Conservation (phyloP, 208 protist genomes). For the Wallacemonas sp. region DNA sequence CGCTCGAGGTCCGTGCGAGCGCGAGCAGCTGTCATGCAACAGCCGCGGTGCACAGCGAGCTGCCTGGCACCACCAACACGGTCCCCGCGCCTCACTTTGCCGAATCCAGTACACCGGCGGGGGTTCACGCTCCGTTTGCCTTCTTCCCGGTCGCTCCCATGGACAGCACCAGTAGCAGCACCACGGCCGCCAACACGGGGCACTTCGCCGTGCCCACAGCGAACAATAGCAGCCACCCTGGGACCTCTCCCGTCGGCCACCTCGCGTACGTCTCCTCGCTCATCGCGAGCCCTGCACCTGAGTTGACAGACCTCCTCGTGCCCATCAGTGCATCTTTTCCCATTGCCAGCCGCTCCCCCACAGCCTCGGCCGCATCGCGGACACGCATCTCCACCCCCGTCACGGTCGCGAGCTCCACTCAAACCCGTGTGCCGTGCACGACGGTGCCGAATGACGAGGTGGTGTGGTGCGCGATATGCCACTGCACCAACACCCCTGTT, state of each 20-base stretch:
- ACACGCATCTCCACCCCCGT: neutral
- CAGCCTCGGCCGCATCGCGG: neutral
- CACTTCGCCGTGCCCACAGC: neutral
- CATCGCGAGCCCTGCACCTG: neutral
- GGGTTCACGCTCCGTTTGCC: neutral
- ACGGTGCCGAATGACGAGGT: neutral
- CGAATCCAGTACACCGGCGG: neutral
- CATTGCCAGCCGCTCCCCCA: neutral
- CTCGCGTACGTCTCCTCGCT: neutral
- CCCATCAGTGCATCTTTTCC: slow-evolving; percentile 11
- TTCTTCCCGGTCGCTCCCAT: neutral
- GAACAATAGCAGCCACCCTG: too few species aligned
- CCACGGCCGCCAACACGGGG: neutral
- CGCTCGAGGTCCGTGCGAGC: slow-evolving; percentile 1
- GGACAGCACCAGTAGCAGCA: slow-evolving; percentile 8
- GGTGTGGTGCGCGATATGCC: slow-evolving; percentile 12
- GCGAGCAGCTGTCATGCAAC: too few species aligned
- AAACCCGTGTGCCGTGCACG: slow-evolving; percentile 11
- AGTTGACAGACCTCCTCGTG: neutral
- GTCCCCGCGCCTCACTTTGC: neutral
- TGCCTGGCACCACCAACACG: too few species aligned
- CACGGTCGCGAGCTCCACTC: neutral
- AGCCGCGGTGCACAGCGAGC: too few species aligned
- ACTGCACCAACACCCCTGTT: slow-evolving; percentile 1
- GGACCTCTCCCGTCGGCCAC: neutral